These are phyloP conservation scores for Ambrosia trifida DNA, from an alignment of 129 eudicot genomes.

Conservation along the genomic window DNA sequence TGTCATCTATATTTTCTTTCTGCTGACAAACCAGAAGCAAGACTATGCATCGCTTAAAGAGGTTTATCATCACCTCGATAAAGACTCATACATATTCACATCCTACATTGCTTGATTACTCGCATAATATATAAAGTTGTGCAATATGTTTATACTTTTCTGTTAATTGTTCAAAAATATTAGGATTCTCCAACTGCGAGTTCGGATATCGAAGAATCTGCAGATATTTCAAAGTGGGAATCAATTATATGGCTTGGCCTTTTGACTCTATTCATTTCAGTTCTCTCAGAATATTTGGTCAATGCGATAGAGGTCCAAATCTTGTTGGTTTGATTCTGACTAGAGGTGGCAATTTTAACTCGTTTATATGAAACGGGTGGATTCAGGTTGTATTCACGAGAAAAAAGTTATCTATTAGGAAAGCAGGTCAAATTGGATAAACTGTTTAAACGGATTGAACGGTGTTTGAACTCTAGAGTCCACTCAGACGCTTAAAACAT, in stretches of 20 bases:
- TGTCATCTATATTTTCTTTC: constrained; percentile 53
- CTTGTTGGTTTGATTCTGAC: background rate
- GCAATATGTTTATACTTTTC: background rate
- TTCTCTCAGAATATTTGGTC: constrained; percentile 73
- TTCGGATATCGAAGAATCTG: constrained; percentile 50
- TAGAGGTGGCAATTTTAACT: background rate
- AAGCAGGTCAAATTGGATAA: background rate
- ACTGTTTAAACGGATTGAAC: background rate
- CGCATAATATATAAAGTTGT: background rate
- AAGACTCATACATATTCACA: background rate
- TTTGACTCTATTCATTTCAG: constrained; percentile 62
- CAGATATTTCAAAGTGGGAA: constrained; percentile 67
- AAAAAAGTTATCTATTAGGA: background rate
- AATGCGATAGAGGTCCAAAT: constrained; percentile 72
- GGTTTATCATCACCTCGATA: constrained; percentile 29
- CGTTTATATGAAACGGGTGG: background rate
- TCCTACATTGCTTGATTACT: constrained; percentile 9
- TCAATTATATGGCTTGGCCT: constrained; percentile 61
- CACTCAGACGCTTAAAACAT: background rate
- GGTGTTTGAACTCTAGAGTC: background rate
- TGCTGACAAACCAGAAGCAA: constrained; percentile 53
- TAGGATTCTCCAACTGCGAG: constrained; percentile 51
- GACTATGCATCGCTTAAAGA: constrained; percentile 38
- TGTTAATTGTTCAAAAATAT: background rate
- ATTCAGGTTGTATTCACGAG: background rate